phyloP scores from a whole-genome alignment of 371 early-diverging fungal species.

The Lichtheimia ornata region DNA sequence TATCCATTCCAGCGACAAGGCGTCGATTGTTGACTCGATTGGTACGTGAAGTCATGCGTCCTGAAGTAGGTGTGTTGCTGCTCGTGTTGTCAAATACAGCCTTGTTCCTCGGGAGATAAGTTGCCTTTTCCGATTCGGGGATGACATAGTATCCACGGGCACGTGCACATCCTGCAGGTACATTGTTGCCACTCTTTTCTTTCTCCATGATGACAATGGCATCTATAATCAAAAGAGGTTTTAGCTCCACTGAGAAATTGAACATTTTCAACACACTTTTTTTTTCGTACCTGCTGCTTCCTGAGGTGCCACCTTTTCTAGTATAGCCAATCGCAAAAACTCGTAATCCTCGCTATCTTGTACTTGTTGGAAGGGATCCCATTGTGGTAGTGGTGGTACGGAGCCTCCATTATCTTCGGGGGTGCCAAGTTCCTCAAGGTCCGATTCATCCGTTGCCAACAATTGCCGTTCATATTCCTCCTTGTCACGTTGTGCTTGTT shows the following conservation, averaged over 20 bases:
- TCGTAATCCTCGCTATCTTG: constrained; percentile 57
- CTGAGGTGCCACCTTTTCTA: constrained; percentile 29
- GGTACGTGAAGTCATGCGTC: constrained; percentile 54
- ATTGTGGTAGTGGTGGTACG: constrained; percentile 6
- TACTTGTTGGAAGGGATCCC: constrained; percentile 46
- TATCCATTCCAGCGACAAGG: constrained; percentile 57
- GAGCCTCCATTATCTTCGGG: constrained; percentile 18
- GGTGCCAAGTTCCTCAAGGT: constrained; percentile 15
- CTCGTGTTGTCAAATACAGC: constrained; percentile 39
- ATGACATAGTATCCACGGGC: constrained; percentile 76
- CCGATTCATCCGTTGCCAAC: constrained; percentile 14
- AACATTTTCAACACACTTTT: neutral
- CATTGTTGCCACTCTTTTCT: neutral
- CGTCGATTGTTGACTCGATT: constrained; percentile 68
- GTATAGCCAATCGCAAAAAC: constrained; percentile 52
- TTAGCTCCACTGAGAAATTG: too few species aligned
- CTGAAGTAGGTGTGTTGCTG: constrained; percentile 21
- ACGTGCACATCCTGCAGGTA: constrained; percentile 76
- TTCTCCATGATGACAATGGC: too few species aligned
- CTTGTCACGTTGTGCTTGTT: constrained; percentile 4
- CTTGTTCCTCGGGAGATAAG: constrained; percentile 58
- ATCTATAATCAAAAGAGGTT: too few species aligned
- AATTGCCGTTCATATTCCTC: constrained; percentile 16
- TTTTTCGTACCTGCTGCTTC: neutral
- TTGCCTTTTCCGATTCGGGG: constrained; percentile 66